These are phyloP conservation scores for Lyophyllum shimeji DNA, from an alignment of 768 basidiomycete genomes.

Conservation along the genomic window DNA sequence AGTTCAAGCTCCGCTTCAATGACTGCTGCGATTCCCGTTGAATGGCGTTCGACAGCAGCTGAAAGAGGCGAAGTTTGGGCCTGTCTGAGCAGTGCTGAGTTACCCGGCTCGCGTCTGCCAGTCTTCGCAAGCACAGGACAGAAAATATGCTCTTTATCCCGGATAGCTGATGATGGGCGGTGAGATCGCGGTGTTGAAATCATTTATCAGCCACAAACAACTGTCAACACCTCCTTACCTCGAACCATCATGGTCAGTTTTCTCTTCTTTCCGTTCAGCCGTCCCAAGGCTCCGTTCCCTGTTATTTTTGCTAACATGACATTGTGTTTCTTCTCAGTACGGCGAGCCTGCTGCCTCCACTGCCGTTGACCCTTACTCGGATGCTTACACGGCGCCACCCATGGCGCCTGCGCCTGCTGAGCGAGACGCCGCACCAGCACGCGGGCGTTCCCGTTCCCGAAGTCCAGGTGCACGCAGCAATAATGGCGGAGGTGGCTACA, in stretches of 20 bases:
- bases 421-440: constrained; percentile 53
- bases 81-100: not conserved
- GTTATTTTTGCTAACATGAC: constrained; percentile 6
- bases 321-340: constrained; percentile 47
- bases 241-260: constrained; percentile 73
- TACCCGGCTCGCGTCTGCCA: not conserved
- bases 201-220: constrained; percentile 35
- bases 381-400: constrained; percentile 73
- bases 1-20: constrained; percentile 45
- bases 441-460: constrained; percentile 76
- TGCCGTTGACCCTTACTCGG: constrained; percentile 78
- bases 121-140: too few species aligned
- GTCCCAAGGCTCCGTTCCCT: not conserved
- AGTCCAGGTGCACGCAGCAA: constrained; percentile 55
- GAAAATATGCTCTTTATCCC: not conserved
- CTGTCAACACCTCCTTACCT: constrained; percentile 43
- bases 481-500: constrained; percentile 47
- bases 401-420: constrained; percentile 49
- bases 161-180: not conserved
- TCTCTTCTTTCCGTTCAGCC: constrained; percentile 3
- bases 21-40: not conserved
- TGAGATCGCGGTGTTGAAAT: constrained; percentile 20
- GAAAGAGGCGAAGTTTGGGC: not conserved
- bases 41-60: not conserved
- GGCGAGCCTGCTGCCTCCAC: constrained; percentile 53